Base-by-base conservation (phyloP, 2,329 filamentous ascomycete genomes). In the Dendryphion nanum region DNA sequence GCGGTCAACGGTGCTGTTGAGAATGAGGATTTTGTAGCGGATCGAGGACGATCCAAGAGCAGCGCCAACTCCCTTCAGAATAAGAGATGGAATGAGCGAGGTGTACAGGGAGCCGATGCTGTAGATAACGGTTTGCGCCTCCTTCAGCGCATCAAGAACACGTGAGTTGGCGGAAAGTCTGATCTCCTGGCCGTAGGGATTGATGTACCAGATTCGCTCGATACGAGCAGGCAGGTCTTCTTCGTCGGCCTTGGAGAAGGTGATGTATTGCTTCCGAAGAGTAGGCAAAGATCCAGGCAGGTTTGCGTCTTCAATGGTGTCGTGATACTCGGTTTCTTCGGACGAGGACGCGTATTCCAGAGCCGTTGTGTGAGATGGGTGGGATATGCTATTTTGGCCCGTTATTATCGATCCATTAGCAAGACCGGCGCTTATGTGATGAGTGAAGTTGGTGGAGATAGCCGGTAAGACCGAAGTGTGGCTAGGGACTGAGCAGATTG, bases 161-260 rank as follows among this genome's bases (percentile, higher is more conserved):
- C 88, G 82, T 0, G 89, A 83, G 55, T 95, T 97, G 2, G 89
- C 86, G 0, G 83, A 78, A 0, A 90, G 86, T 14, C 83, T 81
- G 50, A 97, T 96, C 66, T 96, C 90, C 61, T 96, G 89, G n/a
- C 91, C 91, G 63, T 96, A 97, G 0, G 91, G 91, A 58, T 96
- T 97, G 70, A 97, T 97, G 70, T 97, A 97, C 89, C 89, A 97
- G 20, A 97, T 76, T 2, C 90, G 73, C 38, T 83, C 75, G 51
- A 97, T 95, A 18, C 87, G 77, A 0, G 85, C 77, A 0, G 87
- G 78, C 1, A 97, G 73, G 38, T 91, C 86, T 44, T 86, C 81
- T 46, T 89, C 83, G 26, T 79, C 74, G 3, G 54, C 48, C 68
- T 97, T 97, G 57, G 78, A 85, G 61, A 95, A 94, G 4, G 75